Evolutionary conservation across 805 yeast genomes (phyloP).

Genomic region (Tetrapisispora fleetii): DNA sequence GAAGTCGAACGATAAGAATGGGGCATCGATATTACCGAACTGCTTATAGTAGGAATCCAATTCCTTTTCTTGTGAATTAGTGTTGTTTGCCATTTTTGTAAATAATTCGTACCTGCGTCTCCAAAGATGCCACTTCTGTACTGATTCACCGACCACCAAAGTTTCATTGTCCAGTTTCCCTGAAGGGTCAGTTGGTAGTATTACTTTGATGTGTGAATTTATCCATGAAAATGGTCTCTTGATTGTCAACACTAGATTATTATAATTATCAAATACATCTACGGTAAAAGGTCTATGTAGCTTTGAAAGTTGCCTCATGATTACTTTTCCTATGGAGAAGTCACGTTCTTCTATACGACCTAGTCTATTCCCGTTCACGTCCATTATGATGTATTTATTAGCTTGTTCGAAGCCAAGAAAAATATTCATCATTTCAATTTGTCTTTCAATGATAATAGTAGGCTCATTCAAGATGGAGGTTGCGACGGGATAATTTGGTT

Average conservation of each 20-base stretch:
- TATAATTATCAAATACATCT: slow-evolving; percentile 57
- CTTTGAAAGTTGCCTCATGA: slow-evolving; percentile 76
- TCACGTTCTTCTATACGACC: slow-evolving; percentile 83
- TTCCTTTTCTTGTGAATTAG: background rate
- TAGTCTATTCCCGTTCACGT: slow-evolving; percentile 59
- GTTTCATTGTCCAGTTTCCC: slow-evolving; percentile 20
- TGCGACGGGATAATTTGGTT: slow-evolving; percentile 1
- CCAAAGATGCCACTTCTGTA: slow-evolving; percentile 94
- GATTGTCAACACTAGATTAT: slow-evolving; percentile 53
- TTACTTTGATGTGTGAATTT: slow-evolving; percentile 75
- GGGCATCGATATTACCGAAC: slow-evolving; percentile 81
- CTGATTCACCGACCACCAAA: slow-evolving; percentile 65
- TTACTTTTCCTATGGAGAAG: slow-evolving; percentile 50
- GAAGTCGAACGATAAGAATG: slow-evolving; percentile 78
- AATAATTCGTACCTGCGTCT: slow-evolving; percentile 80
- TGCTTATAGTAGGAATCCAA: slow-evolving; percentile 36
- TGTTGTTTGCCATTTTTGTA: slow-evolving; percentile 17
- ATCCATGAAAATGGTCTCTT: slow-evolving; percentile 79
- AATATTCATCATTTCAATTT: slow-evolving; percentile 79
- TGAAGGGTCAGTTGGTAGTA: slow-evolving; percentile 36
- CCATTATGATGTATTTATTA: slow-evolving; percentile 64
- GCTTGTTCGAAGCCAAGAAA: slow-evolving; percentile 88
- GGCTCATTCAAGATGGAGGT: slow-evolving; percentile 54
- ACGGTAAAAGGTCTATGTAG: slow-evolving; percentile 80
- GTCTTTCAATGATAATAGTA: slow-evolving; percentile 76